Base-by-base conservation (phyloP, 2,329 filamentous ascomycete genomes). In the Epichloe uncinata region DNA sequence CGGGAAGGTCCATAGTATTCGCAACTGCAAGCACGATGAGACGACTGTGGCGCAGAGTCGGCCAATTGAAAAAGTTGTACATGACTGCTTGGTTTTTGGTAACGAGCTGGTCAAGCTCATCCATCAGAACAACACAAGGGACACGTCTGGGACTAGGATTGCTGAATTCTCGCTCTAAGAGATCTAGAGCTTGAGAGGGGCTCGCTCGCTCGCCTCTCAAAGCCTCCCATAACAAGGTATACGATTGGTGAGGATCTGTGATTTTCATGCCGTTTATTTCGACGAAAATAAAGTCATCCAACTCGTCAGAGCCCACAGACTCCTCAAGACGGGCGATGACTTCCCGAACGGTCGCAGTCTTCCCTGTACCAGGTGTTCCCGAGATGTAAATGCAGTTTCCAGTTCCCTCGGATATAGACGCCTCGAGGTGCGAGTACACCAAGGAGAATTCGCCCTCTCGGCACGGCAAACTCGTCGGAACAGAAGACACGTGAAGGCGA, bases 61-160 rank as follows among this genome's bases (percentile, higher is more conserved):
- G 93, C 93, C 93, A 98, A 63, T 98, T 98, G 77, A 98, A 98
- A 67, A 98, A 98, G 67, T 98, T 98, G 71, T 98, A 98, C 93
- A 98, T 98, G 68, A 98, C 93, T n/a, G 87, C 91, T 66, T 98
- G 94, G 61, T 95, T 97, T 62, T 91, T 93, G 12, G 93, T 98
- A 5, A 98, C 94, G 7, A 98, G 78, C 68, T 98, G 93, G 64
- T 98, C 93, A 45, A 98, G 76, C 68, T 98, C 93, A 61, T 98
- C 93, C 93, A 98, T 98, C 47, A 98, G 71, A 2, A 98, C 93
- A 13, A 98, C 93, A 62, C 91, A 97, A 1, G 94, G 93, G 5
- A 95, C 88, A 53, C 93, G 79, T 47, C 93, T 80, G 22, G 93
- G 93, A 52, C 85, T 94, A 0, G 94, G 93, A 52, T 90, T 84